Evolutionary conservation across 768 basidiomycete genomes (phyloP).

Genomic region (Favolaschia claudopus): DNA sequence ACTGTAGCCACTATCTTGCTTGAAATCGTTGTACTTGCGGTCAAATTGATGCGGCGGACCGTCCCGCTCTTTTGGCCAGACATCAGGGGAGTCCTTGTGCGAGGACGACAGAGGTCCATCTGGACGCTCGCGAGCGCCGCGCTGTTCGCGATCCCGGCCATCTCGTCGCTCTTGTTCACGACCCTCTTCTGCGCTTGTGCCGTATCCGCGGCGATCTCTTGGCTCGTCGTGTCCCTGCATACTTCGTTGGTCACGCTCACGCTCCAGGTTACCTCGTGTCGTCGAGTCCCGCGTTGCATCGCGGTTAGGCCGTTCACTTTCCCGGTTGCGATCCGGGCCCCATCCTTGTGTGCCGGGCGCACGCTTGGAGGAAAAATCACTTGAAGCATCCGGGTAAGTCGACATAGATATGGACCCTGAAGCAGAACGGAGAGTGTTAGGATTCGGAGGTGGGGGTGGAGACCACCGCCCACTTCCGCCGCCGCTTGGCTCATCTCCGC

Average conservation of each 20-base stretch:
- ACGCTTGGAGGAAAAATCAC: slow-evolving; percentile 5
- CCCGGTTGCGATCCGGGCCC: slow-evolving; percentile 2
- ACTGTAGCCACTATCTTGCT: not conserved
- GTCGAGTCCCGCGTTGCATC: not conserved
- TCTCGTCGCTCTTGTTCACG: slow-evolving; percentile 15
- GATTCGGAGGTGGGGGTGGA: slow-evolving; percentile 13
- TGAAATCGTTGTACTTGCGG: not conserved
- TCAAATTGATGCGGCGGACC: slow-evolving; percentile 10
- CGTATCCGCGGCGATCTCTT: slow-evolving; percentile 4
- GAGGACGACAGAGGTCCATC: too few relatives aligned
- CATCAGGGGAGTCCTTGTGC: too few relatives aligned
- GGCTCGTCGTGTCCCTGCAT: slow-evolving; percentile 8
- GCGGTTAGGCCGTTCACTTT: not conserved
- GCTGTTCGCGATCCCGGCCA: slow-evolving; percentile 9
- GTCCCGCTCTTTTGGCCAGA: slow-evolving; percentile 4
- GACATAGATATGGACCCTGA: slow-evolving; percentile 4
- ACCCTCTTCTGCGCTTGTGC: not conserved
- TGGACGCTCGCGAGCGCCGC: not conserved
- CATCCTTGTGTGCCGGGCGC: not conserved
- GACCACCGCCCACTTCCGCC: slow-evolving; percentile 9
- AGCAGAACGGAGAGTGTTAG: slow-evolving; percentile 14
- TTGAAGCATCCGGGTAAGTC: not conserved
- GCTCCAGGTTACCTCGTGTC: slow-evolving; percentile 10
- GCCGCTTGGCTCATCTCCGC: not conserved
- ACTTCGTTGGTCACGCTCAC: slow-evolving; percentile 8